phyloP scores from a whole-genome alignment of 208 protist species.

The Acanthamoeba culbertsoni region DNA sequence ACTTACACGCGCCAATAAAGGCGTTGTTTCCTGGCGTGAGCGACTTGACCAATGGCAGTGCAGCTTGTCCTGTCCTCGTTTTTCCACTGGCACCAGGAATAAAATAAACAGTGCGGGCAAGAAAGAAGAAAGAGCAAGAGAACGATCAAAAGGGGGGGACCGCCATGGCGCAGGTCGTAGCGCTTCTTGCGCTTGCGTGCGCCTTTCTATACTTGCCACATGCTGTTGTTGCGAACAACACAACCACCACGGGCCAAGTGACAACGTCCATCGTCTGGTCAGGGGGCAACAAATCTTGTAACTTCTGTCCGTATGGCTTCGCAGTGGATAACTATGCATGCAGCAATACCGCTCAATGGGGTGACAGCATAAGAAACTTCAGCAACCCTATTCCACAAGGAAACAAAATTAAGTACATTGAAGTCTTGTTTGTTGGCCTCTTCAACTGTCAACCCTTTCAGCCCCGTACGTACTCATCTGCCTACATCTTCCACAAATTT shows the following conservation, averaged over 20 bases:
- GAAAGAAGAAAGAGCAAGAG: no score
- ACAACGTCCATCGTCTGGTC: neutral
- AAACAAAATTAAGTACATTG: neutral
- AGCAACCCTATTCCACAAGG: neutral
- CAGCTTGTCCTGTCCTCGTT: no score
- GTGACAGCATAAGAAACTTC: neutral
- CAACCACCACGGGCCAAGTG: neutral
- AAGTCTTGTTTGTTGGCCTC: neutral
- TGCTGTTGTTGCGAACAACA: neutral
- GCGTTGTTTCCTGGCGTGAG: no score
- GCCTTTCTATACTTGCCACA: neutral
- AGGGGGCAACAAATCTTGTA: neutral
- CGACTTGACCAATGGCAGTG: no score
- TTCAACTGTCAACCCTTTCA: conserved; percentile 11
- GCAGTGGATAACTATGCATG: neutral
- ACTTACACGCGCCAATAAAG: no score
- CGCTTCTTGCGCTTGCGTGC: no score
- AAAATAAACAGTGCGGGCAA: no score
- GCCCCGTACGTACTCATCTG: neutral
- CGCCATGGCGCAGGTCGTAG: no score
- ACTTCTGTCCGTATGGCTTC: neutral
- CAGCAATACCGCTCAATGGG: neutral
- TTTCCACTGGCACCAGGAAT: no score
- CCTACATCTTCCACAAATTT: neutral
- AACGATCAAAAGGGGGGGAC: no score